Base-by-base conservation (phyloP, 2,329 filamentous ascomycete genomes). In the Fusarium pseudoanthophilum region DNA sequence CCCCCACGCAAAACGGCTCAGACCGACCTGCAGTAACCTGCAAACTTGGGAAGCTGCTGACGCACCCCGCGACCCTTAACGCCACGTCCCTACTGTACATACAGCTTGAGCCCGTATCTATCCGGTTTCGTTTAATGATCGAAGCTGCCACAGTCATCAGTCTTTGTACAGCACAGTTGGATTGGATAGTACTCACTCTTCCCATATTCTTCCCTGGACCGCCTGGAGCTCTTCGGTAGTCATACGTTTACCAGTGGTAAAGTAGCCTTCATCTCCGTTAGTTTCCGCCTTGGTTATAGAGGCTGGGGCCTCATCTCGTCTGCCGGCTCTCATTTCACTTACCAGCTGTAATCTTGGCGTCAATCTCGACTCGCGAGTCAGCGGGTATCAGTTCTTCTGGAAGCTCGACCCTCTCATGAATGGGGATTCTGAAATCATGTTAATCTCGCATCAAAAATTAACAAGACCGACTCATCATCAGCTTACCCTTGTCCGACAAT, bases 331-430 rank as follows among this genome's bases (percentile, higher is more conserved):
- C 60, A 59, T 59, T 51, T 59, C 32, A 84, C 90, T 83, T 84
- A 94, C 93, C 96, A 69, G 95, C 95, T 77, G 95, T 96, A 80
- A 98, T 98, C 86, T 98, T 98, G 67, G 96, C 96, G 83, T 98
- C 96, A 79, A 98, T 99, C 83, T 99, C 96, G n/a, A 98, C 96
- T 75, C 95, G 88, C 60, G 95, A 97, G 83, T 98, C 96, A 72
- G 92, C 93, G 18, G 96, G 96, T 77, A 98, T 98, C 89, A 96
- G 91, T 37, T 96, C 93, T 74, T 97, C 94, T 8, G 95, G 96
- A 73, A 98, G 94, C 69, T 97, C 95, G 53, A 98, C 91, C 69
- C 95, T 90, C 84, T 98, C 95, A 78, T 92, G 88, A 77, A 98
- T 98, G 36, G 94, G 93, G 75, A 95, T 95, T 64, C 90, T 91